Conservation (phyloP, 2,329 filamentous ascomycete species). For the Malbranchea cinnamomea region DNA sequence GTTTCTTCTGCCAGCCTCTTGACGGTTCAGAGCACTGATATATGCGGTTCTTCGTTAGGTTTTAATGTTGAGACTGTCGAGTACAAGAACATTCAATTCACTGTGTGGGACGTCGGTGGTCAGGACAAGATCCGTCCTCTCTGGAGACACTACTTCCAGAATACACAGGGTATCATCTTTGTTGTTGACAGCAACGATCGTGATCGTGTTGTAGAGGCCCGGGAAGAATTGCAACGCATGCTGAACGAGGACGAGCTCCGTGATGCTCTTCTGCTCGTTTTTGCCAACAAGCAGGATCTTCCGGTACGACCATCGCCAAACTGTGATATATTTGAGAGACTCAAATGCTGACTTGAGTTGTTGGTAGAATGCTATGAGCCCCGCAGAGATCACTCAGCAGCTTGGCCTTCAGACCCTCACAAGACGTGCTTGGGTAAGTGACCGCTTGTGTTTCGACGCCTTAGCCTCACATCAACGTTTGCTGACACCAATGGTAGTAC, state of each 20-base stretch:
- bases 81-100: conserved; percentile 99
- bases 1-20: too few species aligned
- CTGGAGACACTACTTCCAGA: conserved; percentile 99
- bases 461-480: conserved; percentile 5
- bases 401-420: conserved; percentile 97
- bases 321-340: conserved; percentile 4
- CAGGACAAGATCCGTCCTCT: conserved; percentile 99
- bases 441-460: conserved; percentile 10
- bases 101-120: conserved; percentile 99
- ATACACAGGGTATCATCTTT: conserved; percentile 99
- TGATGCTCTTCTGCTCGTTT: conserved; percentile 90
- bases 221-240: conserved; percentile 94
- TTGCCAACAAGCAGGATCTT: conserved; percentile 99
- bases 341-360: conserved; percentile 18
- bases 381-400: conserved; percentile 99
- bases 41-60: conserved; percentile 37
- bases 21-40: too few species aligned
- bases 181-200: conserved; percentile 98
- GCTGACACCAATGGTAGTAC: conserved; percentile 44
- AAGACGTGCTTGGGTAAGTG: conserved; percentile 94
- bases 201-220: conserved; percentile 92
- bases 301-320: conserved; percentile 49
- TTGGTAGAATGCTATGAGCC: conserved; percentile 91
- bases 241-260: conserved; percentile 98
- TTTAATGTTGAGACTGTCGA: conserved; percentile 99